These are phyloP conservation scores for Zizania palustris DNA, from an alignment of 202 grass and related monocot genomes.

Conservation along the genomic window DNA sequence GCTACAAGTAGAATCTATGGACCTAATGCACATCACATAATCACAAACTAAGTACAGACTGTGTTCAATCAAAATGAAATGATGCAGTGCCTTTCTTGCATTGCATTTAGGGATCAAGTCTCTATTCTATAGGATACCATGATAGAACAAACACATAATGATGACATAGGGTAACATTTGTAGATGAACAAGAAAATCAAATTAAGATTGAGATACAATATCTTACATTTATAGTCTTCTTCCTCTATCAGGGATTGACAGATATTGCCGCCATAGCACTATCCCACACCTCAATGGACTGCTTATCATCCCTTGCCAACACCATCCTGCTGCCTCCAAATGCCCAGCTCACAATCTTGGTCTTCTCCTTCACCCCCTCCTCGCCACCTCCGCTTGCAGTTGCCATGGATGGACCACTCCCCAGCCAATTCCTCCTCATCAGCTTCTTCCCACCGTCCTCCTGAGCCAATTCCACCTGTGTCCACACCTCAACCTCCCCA, in stretches of 20 bases:
- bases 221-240: conserved; percentile 37
- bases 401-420: conserved; percentile 41
- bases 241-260: conserved; percentile 18
- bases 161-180: not conserved
- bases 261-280: conserved; percentile 27
- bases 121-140: conserved; percentile 9
- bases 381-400: no score
- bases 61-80: not conserved
- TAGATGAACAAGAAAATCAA: conserved; percentile 22
- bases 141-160: not conserved
- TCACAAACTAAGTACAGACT: conserved; percentile 14
- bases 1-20: not conserved
- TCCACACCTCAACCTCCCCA: conserved; percentile 71
- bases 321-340: conserved; percentile 83
- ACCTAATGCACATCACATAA: conserved; percentile 7
- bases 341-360: conserved; percentile 58
- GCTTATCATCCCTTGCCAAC: conserved; percentile 50
- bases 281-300: conserved; percentile 73
- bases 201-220: conserved; percentile 3
- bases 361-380: conserved; percentile 46
- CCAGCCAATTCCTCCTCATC: conserved; percentile 80
- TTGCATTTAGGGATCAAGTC: conserved; percentile 14
- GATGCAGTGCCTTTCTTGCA: not conserved
- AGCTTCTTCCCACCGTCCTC: conserved; percentile 50
- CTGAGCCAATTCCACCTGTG: conserved; percentile 50